Evolutionary conservation across 371 early-diverging fungal genomes (phyloP).

Genomic region (Mucor irregularis): DNA sequence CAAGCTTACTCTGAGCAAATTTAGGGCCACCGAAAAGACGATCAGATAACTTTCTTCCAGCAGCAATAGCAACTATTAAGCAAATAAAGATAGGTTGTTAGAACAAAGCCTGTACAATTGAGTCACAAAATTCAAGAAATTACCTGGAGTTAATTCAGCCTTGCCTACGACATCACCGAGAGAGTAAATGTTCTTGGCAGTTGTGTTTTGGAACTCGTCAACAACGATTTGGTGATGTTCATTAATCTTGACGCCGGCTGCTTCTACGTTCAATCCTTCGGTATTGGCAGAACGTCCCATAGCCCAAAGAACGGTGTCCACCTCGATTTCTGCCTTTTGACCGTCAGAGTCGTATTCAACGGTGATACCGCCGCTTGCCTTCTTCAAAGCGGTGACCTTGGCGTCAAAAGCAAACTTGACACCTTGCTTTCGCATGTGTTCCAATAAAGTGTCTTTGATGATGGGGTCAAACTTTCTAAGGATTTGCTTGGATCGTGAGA

Average conservation of each 20-base stretch:
- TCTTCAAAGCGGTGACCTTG: constrained; percentile 41
- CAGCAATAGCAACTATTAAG: constrained; percentile 88
- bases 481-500: constrained; percentile 81
- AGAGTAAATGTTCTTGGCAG: constrained; percentile 73
- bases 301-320: constrained; percentile 80
- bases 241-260: constrained; percentile 64
- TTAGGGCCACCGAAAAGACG: constrained; percentile 83
- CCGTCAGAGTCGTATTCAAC: constrained; percentile 51
- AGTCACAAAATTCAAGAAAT: background rate
- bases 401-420: constrained; percentile 71
- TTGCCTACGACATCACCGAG: constrained; percentile 95
- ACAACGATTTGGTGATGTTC: constrained; percentile 73
- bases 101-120: no score
- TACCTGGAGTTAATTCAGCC: constrained; percentile 91
- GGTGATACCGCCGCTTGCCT: constrained; percentile 26
- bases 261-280: constrained; percentile 64
- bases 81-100: no score
- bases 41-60: constrained; percentile 89
- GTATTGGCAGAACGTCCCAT: constrained; percentile 75
- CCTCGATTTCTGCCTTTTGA: constrained; percentile 43
- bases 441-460: constrained; percentile 79
- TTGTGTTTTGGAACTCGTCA: constrained; percentile 91
- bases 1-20: constrained; percentile 73
- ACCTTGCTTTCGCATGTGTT: constrained; percentile 70
- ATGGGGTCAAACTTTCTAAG: constrained; percentile 86